Percentiles rank a stretch among this genome's conserved stretches.
Evolutionary conservation across 1,139 yeast genomes (phyloP).

Genomic region (Saccharomyces hybrid): DNA sequence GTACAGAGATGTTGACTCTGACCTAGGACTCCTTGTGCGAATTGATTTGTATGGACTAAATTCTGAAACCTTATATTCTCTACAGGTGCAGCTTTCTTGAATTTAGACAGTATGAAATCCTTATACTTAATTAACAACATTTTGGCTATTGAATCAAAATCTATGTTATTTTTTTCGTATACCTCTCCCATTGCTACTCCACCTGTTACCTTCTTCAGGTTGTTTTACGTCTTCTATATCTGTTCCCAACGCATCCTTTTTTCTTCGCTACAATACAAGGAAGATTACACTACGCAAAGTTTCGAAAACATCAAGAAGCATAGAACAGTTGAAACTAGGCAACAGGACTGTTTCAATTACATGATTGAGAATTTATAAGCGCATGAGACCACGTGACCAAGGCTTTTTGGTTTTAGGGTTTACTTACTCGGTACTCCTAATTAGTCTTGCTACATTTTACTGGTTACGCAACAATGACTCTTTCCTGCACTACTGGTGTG

Average conservation of each 20-base stretch:
- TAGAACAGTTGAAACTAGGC: neutral
- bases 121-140: slow-evolving; percentile 23
- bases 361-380: neutral
- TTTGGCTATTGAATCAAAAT: slow-evolving; percentile 10
- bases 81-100: slow-evolving; percentile 3
- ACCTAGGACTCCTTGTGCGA: slow-evolving; percentile 21
- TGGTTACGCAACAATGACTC: slow-evolving; percentile 9
- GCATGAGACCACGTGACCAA: neutral
- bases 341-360: neutral
- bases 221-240: neutral
- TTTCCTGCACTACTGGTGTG: slow-evolving; percentile 19
- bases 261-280: neutral
- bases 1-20: slow-evolving; percentile 19
- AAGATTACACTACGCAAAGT: neutral
- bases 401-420: slow-evolving; percentile 8
- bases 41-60: slow-evolving; percentile 10
- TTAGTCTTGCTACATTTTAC: slow-evolving; percentile 6
- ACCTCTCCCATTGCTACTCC: neutral
- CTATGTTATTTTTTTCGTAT: neutral
- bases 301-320: neutral
- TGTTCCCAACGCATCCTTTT: neutral
- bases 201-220: neutral
- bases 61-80: neutral
- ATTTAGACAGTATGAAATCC: slow-evolving; percentile 16
- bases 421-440: slow-evolving; percentile 6